Base-by-base conservation (phyloP, 2,329 filamentous ascomycete genomes). In the Trichoderma polysporum region DNA sequence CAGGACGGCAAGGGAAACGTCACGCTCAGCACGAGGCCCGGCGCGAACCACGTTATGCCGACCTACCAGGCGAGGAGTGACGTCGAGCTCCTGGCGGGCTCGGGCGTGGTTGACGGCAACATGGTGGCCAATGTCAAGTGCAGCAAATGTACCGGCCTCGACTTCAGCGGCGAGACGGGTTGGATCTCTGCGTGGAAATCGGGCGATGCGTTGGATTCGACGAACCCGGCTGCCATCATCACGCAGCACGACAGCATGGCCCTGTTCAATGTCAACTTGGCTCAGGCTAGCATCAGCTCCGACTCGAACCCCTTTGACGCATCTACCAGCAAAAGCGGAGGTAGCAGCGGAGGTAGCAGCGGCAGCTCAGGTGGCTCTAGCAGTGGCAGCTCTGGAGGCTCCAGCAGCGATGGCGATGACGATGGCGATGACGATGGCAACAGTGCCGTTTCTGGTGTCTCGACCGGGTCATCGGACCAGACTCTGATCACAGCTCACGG, bases 111-210 rank as follows among this genome's bases (percentile, higher is more conserved):
- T 27, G 71, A 78, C 56, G 81, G 78, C 63, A 77, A 79, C 25
- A 88, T 90, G 83, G 80, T 83, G 5, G 88, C 88, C 70, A 90
- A 90, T 71, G 78, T 90, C 53, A 74, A 75, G 45, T 87, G 87
- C 75, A 71, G 78, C 57, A 85, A 85, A 74, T 88, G 86, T 75
- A 73, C 82, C 62, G 74, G 78, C 13, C 76, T 88, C 67, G 73
- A 79, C 56, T 75, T 85, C n/a, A 69, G 73, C 8, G 79, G 79
- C 59, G 70, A 71, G 39, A 77, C 81, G 13, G 70, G 73, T 49
- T 88, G 86, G 84, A 84, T 89, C 65, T 80, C 80, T 10, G 86
- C 85, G 0, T 87, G 85, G 84, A 82, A 79, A 69, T n/a, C 66
- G 2, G 85, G 85, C 6, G 70, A 71, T 17, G 70, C 83, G 2